Base-by-base conservation (phyloP, 805 yeast genomes). In the Myxozyma udenii region DNA sequence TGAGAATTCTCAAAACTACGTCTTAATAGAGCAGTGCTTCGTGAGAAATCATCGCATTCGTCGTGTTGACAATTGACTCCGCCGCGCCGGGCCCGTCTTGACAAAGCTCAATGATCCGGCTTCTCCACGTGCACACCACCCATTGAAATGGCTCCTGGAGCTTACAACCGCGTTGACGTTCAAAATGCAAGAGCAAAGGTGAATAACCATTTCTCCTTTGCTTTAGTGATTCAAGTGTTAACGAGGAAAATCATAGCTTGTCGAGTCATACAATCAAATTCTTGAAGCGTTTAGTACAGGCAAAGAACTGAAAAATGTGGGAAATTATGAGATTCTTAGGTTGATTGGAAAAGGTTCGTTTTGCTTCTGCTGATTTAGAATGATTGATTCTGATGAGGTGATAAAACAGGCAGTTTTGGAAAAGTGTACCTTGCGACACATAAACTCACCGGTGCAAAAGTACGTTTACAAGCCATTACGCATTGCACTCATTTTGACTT, bases 381-480 rank as follows among this genome's bases (percentile, higher is more conserved):
- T 25, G 24, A 9, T 3, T 9, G 14, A 42, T 12, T 26, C 22
- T 22, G 41, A 12, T 22, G 16, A 14, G 14, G 16, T 28, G 11
- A 16, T 4, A 25, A 24, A 48, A 12, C 33, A 61, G 70, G 71
- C 22, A 62, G 93, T 9, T 91, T 89, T 74, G 97, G 98, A 6
- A 86, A 85, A 64, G 95, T 89, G 1, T 93, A 84, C 66, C 71
- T 91, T 26, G 98, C 96, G 1, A 74, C 74, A 33, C 98, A 91
- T 63, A 76, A 77, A 46, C 73, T 89, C 41, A 78, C 95, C 9
- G 81, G 81, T 48, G 74, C 80, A n/a, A 83, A 79, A 64, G 86
- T 64, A 58, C 22, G 57, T 41, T 14, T 2, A 36, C n/a, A 18
- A 18, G 25, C 25, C n/a, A n/a, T n/a, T 19, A 19, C 2, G 39